A percentile compares a stretch with the other conserved stretches of the same genome.
These are phyloP conservation scores for Cutaneotrichosporon cutaneum DNA, from an alignment of 1,284 basidiomycete species.

Conservation along the genomic window DNA sequence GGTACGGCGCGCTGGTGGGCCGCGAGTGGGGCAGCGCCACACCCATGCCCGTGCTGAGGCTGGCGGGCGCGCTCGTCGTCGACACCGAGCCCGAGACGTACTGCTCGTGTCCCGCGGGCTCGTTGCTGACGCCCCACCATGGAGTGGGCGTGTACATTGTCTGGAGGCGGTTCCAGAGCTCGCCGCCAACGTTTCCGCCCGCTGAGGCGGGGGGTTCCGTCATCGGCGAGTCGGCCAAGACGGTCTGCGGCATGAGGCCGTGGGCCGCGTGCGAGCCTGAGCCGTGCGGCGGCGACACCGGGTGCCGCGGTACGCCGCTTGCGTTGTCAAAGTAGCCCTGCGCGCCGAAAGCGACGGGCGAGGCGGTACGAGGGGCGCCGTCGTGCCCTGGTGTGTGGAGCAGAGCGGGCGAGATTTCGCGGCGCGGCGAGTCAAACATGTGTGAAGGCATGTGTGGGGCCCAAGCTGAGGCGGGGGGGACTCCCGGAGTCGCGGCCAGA, in stretches of 20 bases:
- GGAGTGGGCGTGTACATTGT: conserved; percentile 45
- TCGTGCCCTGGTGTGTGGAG: conserved; percentile 1
- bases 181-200: conserved; percentile 24
- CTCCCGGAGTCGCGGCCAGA: too few species aligned
- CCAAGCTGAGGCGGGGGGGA: not conserved
- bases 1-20: not conserved
- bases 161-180: conserved; percentile 46
- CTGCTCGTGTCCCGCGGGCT: not conserved
- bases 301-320: not conserved
- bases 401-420: conserved; percentile 2
- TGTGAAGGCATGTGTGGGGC: not conserved
- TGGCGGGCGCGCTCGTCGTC: not conserved
- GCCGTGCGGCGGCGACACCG: not conserved
- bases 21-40: not conserved
- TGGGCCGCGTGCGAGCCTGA: not conserved
- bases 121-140: conserved; percentile 19
- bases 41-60: not conserved
- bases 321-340: not conserved
- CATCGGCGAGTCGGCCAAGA: not conserved
- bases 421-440: conserved; percentile 1
- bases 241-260: not conserved
- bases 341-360: not conserved
- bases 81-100: not conserved
- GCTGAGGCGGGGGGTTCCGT: not conserved
- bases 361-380: not conserved